Evolutionary conservation across 2,329 filamentous ascomycete species (phyloP).

Genomic region (Aspergillus costaricaensis): DNA sequence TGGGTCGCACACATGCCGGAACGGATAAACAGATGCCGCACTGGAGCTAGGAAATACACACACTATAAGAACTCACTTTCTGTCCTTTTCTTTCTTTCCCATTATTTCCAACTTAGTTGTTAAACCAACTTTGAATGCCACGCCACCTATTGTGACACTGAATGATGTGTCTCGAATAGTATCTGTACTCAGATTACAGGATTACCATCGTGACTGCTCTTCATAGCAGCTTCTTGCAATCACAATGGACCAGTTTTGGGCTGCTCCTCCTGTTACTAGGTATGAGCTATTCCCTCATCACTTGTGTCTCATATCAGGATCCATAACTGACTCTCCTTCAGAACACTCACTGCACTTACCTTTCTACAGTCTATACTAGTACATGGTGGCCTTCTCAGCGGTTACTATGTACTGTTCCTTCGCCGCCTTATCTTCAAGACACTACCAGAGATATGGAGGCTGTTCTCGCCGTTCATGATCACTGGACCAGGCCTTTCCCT

Average conservation of each 20-base stretch:
- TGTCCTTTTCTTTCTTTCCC: not conserved
- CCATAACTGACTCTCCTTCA: constrained; percentile 52
- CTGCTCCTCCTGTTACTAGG: constrained; percentile 67
- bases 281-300: constrained; percentile 37
- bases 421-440: constrained; percentile 56
- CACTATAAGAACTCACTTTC: constrained; percentile 10
- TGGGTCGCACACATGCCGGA: constrained; percentile 13
- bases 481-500: constrained; percentile 59
- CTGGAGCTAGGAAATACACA: constrained; percentile 19
- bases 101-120: not conserved
- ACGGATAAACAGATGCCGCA: constrained; percentile 17
- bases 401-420: constrained; percentile 57
- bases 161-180: constrained; percentile 13
- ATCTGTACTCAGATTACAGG: not conserved
- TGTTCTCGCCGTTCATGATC: constrained; percentile 60
- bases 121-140: not conserved
- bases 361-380: constrained; percentile 64
- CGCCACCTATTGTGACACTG: constrained; percentile 2
- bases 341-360: constrained; percentile 67
- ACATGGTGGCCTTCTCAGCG: constrained; percentile 59
- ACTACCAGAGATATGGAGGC: constrained; percentile 62
- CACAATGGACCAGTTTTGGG: constrained; percentile 64
- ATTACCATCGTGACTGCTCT: not conserved
- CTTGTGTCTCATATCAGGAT: constrained; percentile 16
- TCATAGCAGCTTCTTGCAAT: constrained; percentile 10